Evolutionary conservation across 2,329 filamentous ascomycete species (phyloP).

Genomic region (Ascochyta rabiei): DNA sequence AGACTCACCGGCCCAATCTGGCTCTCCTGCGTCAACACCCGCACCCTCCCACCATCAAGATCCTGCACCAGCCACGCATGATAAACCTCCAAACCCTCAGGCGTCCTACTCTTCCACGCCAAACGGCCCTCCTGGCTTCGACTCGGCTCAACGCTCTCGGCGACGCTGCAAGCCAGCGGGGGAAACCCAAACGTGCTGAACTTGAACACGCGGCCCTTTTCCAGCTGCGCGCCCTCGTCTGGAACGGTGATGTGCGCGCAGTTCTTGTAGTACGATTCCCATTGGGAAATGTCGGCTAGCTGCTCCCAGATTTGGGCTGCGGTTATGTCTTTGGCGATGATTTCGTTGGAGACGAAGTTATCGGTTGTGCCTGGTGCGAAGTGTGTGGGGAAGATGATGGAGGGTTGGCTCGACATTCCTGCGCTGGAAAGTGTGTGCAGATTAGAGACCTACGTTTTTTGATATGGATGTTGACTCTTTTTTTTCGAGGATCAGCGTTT

Average conservation of each 20-base stretch:
- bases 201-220: constrained; percentile 38
- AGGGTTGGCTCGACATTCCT: background rate
- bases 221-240: constrained; percentile 25
- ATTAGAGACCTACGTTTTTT: background rate
- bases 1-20: constrained; percentile 34
- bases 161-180: constrained; percentile 32
- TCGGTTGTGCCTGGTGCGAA: constrained; percentile 47
- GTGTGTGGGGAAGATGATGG: constrained; percentile 41
- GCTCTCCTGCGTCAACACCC: constrained; percentile 46
- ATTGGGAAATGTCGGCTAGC: constrained; percentile 43
- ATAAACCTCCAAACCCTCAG: constrained; percentile 39
- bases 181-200: constrained; percentile 48
- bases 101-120: constrained; percentile 28
- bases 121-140: constrained; percentile 28
- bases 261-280: constrained; percentile 46
- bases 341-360: constrained; percentile 47
- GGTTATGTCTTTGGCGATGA: constrained; percentile 34
- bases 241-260: constrained; percentile 38
- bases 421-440: background rate
- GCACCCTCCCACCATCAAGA: constrained; percentile 36
- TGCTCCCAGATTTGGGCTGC: constrained; percentile 41
- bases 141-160: constrained; percentile 20
- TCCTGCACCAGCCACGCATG: constrained; percentile 48
- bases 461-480: background rate
- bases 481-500: background rate